Evolutionary conservation across 164 flowering plant species (phyloP).

Genomic region (Aristolochia californica): DNA sequence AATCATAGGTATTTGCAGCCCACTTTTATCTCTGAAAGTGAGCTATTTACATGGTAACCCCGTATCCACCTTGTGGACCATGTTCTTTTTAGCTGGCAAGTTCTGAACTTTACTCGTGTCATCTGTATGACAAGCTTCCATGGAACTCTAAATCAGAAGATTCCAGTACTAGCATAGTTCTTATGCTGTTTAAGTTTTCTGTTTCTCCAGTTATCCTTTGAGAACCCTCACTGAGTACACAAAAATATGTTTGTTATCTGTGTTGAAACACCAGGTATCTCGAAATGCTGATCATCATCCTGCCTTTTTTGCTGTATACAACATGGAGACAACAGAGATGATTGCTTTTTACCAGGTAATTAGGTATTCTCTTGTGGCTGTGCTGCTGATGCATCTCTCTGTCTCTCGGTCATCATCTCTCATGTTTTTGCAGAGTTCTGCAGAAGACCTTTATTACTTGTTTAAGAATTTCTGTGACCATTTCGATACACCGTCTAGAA

Average conservation of each 20-base stretch:
- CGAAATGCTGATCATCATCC: conserved; percentile 72
- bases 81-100: too few relatives aligned
- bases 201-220: too few relatives aligned
- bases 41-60: too few relatives aligned
- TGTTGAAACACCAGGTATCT: conserved; percentile 44
- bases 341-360: conserved; percentile 86
- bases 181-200: too few relatives aligned
- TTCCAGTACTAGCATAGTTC: too few relatives aligned
- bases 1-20: too few relatives aligned
- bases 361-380: conserved; percentile 3
- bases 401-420: conserved; percentile 1
- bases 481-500: conserved; percentile 52
- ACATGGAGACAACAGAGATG: conserved; percentile 93
- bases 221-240: too few relatives aligned
- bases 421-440: conserved; percentile 46
- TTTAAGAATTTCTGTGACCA: conserved; percentile 83
- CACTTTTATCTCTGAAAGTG: too few relatives aligned
- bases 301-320: conserved; percentile 90
- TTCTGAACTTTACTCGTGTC: too few relatives aligned
- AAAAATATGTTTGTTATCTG: too few relatives aligned
- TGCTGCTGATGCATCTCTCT: conserved; percentile 2
- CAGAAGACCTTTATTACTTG: conserved; percentile 75
- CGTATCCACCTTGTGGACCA: too few relatives aligned
- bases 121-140: not conserved
- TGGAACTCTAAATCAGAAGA: not conserved